Conservation (phyloP, 1,284 basidiomycete genomes). For the Puccinia triticina region DNA sequence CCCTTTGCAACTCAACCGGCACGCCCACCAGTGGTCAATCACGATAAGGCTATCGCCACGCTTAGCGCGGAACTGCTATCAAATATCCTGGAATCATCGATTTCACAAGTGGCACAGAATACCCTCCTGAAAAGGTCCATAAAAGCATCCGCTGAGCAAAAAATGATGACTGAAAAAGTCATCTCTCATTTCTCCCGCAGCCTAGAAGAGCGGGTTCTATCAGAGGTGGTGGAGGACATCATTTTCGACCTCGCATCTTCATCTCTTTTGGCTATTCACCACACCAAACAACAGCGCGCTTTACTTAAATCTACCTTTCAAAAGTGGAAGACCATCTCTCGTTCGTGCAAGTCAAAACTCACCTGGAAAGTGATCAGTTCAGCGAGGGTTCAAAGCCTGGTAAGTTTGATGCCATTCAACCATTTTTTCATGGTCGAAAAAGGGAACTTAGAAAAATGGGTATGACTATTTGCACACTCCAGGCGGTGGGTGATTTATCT, state of each 20-base stretch:
- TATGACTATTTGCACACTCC: not conserved
- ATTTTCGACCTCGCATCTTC: conserved; percentile 32
- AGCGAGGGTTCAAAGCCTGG: not conserved
- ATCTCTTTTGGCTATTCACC: conserved; percentile 13
- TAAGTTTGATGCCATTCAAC: not conserved
- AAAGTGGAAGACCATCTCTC: conserved; percentile 36
- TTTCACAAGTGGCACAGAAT: conserved; percentile 35
- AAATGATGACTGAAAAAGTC: conserved; percentile 4
- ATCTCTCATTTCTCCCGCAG: conserved; percentile 20
- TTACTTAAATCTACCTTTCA: conserved; percentile 29
- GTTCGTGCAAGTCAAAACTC: conserved; percentile 33
- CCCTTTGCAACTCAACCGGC: conserved; percentile 10
- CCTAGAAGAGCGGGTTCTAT: conserved; percentile 25
- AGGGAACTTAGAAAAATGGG: not conserved
- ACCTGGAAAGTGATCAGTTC: not conserved
- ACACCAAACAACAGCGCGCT: conserved; percentile 6
- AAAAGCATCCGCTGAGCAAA: conserved; percentile 19
- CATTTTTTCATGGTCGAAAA: not conserved
- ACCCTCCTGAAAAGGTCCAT: conserved; percentile 29
- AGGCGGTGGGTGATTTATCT: conserved; percentile 21
- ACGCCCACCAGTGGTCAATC: not conserved
- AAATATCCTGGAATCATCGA: conserved; percentile 29
- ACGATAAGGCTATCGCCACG: conserved; percentile 13
- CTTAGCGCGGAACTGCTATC: conserved; percentile 26
- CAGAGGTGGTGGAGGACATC: conserved; percentile 15